These are phyloP conservation scores for Nitzschia inconspicua DNA, from an alignment of 108 stramenopile genomes.

Conservation along the genomic window DNA sequence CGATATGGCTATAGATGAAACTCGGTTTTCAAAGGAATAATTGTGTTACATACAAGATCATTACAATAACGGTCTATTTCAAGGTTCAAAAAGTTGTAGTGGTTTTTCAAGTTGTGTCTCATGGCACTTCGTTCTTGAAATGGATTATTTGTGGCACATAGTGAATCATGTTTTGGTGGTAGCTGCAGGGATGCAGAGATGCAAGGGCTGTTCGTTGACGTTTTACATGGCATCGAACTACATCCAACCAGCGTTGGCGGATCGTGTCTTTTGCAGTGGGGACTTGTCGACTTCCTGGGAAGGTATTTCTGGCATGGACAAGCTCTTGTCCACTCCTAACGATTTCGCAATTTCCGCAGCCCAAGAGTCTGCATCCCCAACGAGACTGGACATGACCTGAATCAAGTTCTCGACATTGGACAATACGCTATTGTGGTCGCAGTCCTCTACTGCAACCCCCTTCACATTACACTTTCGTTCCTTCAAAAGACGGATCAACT, in stretches of 20 bases:
- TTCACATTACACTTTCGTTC: constrained; percentile 10
- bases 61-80: too few species aligned
- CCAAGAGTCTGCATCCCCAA: constrained; percentile 18
- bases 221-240: too few species aligned
- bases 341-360: constrained; percentile 16
- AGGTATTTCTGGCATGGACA: constrained; percentile 7
- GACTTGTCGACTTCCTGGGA: background rate
- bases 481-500: constrained; percentile 11
- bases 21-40: too few species aligned
- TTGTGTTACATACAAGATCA: too few species aligned
- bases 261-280: background rate
- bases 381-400: constrained; percentile 18
- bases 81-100: too few species aligned
- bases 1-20: too few species aligned
- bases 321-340: background rate
- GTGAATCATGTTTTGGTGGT: too few species aligned
- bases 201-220: too few species aligned
- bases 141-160: too few species aligned
- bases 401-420: constrained; percentile 3
- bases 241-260: background rate
- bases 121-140: too few species aligned
- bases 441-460: background rate
- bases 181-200: too few species aligned
- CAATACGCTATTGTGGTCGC: constrained; percentile 23
- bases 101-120: too few species aligned